These are phyloP conservation scores for Botryotinia calthae DNA, from an alignment of 2,329 filamentous ascomycete genomes.

Conservation along the genomic window DNA sequence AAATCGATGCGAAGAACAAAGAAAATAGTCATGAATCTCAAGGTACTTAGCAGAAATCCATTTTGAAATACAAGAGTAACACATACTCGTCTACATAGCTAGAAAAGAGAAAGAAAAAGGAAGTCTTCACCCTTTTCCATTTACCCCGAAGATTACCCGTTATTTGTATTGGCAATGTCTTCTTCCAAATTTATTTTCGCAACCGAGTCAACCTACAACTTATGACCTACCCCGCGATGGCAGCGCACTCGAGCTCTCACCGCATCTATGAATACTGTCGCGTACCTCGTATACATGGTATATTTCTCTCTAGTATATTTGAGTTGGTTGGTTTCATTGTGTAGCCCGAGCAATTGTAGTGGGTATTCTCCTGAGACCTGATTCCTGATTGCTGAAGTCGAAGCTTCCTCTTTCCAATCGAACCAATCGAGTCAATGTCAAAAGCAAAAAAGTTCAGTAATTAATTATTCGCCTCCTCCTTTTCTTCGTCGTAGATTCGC, in stretches of 20 bases:
- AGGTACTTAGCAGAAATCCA: background rate
- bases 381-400: background rate
- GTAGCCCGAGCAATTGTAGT: background rate
- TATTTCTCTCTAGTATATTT: background rate
- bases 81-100: background rate
- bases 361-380: background rate
- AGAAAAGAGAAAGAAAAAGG: background rate
- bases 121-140: background rate
- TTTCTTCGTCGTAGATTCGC: background rate
- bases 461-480: background rate
- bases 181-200: background rate
- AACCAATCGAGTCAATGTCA: background rate
- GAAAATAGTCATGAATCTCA: background rate
- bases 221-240: background rate
- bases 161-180: background rate
- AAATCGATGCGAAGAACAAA: background rate
- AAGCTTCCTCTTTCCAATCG: background rate
- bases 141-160: background rate
- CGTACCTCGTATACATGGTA: background rate
- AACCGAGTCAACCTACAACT: background rate
- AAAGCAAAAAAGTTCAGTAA: background rate
- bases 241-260: background rate
- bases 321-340: background rate
- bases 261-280: background rate
- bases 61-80: background rate